Conservation (phyloP, 2,329 filamentous ascomycete genomes). For the Monosporascus sp. region DNA sequence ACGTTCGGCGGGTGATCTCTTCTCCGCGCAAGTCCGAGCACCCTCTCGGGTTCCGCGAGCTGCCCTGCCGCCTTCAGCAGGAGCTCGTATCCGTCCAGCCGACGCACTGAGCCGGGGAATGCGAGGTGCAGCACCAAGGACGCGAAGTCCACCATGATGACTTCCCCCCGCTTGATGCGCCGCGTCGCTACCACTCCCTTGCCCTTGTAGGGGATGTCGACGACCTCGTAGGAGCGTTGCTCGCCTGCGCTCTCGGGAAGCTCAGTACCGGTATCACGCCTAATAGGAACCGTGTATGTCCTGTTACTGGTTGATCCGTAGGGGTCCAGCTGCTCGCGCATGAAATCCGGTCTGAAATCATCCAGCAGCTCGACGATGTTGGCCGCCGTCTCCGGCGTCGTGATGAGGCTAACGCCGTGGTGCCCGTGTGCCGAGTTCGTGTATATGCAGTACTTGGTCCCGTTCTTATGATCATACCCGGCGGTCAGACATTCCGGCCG, state of each 20-base stretch:
- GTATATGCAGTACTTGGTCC: conserved; percentile 19
- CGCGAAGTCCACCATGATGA: conserved; percentile 32
- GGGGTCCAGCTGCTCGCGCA: background rate
- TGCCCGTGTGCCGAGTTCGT: conserved; percentile 21
- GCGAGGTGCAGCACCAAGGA: conserved; percentile 24
- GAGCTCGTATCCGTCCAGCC: conserved; percentile 24
- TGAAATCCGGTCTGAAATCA: conserved; percentile 16
- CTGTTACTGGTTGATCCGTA: background rate
- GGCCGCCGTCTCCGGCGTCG: conserved; percentile 29
- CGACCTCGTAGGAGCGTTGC: conserved; percentile 20
- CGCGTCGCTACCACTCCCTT: conserved; percentile 30
- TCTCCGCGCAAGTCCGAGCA: conserved; percentile 23
- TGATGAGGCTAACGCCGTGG: conserved; percentile 30
- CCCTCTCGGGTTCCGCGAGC: conserved; percentile 21
- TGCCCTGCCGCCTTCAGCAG: conserved; percentile 24
- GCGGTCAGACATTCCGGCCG: conserved; percentile 13
- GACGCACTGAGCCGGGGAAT: conserved; percentile 25
- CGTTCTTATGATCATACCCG: background rate
- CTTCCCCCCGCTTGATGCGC: conserved; percentile 26
- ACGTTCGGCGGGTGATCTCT: conserved; percentile 20
- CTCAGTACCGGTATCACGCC: background rate
- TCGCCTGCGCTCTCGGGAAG: background rate
- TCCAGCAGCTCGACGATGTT: conserved; percentile 23
- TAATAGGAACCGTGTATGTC: background rate
- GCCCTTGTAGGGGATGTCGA: conserved; percentile 26